Evolutionary conservation across 345 rosid species (phyloP), one percentile per base, ranked within the genome.

Genomic region (Arabidopsis suecica): DNA sequence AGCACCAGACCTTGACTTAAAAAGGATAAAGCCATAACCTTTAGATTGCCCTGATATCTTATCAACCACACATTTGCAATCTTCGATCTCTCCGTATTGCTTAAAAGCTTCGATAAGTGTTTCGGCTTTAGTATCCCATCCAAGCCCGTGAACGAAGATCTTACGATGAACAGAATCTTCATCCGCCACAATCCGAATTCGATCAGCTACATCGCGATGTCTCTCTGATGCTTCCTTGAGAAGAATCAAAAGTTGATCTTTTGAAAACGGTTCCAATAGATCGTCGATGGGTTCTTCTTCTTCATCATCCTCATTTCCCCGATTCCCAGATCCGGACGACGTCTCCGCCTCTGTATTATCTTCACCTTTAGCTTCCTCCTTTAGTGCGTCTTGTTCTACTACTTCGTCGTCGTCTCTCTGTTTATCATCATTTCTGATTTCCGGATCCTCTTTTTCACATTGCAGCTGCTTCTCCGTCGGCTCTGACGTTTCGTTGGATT

Each of bases 1-100:
- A 7, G 98, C 93, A 12, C 87, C 93, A 8, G 80, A 80, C 44
- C 89, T 74, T 14, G 83, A 81, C 81, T 84, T 87, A 65, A 87
- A 90, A 9, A 88, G 86, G 7, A 93, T 87, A 65, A 93, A 93
- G 1, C 88, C 95, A 38, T 93, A 93, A 1, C 98, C 98, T 70
- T 93, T 90, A 6, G 98, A 88, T 61, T 88, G 87, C 6, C 93
- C 93, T 2, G 98, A 84, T 9, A 80, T 73, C 68, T 84, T 83
- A 62, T 93, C 96, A 1, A 81, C 84, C 20, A 90, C 93, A 12
- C 75, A 85, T 76, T 90, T 90, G 72, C 91, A 87, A 18, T 93
- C 98, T 78, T 88, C 94, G 61, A 90, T 90, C 69, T 90, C 91
- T 1, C 96, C 96, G 55, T 87, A 88, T 53, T 84, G 81, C 3